phyloP scores from a whole-genome alignment of 2,329 filamentous ascomycete genomes.

The Diaporthe vaccinii region DNA sequence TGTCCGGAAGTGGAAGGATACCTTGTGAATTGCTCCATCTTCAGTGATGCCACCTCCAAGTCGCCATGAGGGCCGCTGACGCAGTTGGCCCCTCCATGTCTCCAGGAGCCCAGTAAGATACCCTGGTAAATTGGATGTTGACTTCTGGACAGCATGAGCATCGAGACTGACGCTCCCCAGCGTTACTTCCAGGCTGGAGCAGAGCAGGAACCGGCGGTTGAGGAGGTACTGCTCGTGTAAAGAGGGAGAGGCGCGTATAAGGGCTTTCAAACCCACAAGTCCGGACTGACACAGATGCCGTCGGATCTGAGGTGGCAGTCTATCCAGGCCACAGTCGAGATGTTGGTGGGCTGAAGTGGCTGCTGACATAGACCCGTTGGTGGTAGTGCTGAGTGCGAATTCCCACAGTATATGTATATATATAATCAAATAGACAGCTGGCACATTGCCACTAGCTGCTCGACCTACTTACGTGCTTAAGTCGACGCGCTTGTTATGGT shows the following conservation, averaged over 20 bases:
- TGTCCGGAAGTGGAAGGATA: not conserved
- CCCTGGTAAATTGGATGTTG: no score
- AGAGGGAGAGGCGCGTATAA: constrained; percentile 47
- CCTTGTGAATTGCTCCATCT: constrained; percentile 7
- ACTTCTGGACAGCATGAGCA: constrained; percentile 33
- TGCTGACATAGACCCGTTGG: no score
- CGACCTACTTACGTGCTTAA: no score
- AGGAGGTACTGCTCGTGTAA: constrained; percentile 47
- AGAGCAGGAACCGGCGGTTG: constrained; percentile 44
- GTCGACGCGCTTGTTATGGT: no score
- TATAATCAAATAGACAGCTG: no score
- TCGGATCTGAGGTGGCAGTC: constrained; percentile 47
- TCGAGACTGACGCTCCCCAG: constrained; percentile 42
- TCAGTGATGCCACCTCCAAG: not conserved
- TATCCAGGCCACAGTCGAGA: not conserved
- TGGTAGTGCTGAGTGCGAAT: no score
- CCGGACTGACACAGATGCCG: constrained; percentile 42
- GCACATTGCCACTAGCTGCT: no score
- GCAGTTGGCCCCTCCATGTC: not conserved
- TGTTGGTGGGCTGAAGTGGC: no score
- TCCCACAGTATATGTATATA: no score
- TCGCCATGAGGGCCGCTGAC: not conserved
- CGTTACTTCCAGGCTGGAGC: constrained; percentile 40
- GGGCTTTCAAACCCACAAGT: constrained; percentile 42
- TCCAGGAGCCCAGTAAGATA: not conserved